Evolutionary conservation across 2,329 filamentous ascomycete genomes (phyloP).

Genomic region (Colletotrichum godetiae): DNA sequence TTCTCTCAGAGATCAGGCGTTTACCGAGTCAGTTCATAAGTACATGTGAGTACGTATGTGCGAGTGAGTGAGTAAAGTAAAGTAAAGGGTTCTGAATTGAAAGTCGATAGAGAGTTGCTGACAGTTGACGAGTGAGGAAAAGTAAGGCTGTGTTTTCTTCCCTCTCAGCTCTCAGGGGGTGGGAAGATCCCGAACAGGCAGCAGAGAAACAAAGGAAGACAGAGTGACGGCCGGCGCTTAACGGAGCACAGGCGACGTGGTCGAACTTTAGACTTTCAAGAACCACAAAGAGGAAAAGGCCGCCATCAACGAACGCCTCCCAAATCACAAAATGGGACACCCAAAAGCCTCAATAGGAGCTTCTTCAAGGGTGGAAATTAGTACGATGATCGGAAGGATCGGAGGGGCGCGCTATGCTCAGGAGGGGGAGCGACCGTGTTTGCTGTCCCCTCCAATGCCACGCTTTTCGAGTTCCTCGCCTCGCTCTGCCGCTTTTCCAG

Average conservation of each 20-base stretch:
- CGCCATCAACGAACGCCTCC: background rate
- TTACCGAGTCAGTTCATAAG: background rate
- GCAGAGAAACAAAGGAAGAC: background rate
- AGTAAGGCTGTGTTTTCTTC: background rate
- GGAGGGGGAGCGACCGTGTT: background rate
- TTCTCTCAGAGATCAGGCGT: background rate
- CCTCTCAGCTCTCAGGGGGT: background rate
- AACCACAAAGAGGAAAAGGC: background rate
- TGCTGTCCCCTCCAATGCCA: background rate
- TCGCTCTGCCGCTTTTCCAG: background rate
- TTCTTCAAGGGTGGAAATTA: conserved; percentile 23
- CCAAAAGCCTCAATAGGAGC: background rate
- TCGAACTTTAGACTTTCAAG: background rate
- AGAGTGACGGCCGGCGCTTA: background rate
- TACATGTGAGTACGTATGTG: background rate
- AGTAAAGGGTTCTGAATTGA: background rate
- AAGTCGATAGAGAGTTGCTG: background rate
- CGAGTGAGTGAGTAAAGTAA: background rate
- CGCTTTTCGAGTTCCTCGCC: background rate
- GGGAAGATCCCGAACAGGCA: background rate
- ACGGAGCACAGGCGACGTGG: background rate
- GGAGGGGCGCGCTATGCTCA: conserved; percentile 13
- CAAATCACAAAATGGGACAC: background rate
- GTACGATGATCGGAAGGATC: conserved; percentile 21
- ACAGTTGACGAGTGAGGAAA: background rate